Percentiles rank a stretch among this genome's conserved stretches.
phyloP scores from a whole-genome alignment of 2,329 filamentous ascomycete genomes.

The Macrophomina tecta region DNA sequence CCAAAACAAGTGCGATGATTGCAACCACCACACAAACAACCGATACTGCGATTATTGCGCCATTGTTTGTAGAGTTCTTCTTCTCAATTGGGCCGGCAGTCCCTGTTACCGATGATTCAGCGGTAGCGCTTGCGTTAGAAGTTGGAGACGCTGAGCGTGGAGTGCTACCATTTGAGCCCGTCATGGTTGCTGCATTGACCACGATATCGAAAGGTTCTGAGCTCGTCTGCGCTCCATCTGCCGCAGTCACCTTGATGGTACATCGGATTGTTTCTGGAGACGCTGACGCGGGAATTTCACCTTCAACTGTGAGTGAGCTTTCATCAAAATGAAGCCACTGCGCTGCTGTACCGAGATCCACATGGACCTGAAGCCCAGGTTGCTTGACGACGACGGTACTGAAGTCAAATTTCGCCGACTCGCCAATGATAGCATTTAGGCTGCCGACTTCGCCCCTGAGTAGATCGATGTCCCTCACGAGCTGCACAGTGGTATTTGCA shows the following conservation, averaged over 20 bases:
- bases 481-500: slow-evolving; percentile 62
- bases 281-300: slow-evolving; percentile 53
- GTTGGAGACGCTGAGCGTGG: slow-evolving; percentile 33
- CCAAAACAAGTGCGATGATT: slow-evolving; percentile 32
- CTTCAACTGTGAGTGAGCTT: slow-evolving; percentile 52
- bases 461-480: slow-evolving; percentile 50
- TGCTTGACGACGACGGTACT: slow-evolving; percentile 40
- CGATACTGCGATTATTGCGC: slow-evolving; percentile 25
- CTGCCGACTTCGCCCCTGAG: slow-evolving; percentile 52
- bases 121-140: slow-evolving; percentile 34
- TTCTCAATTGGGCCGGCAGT: slow-evolving; percentile 24
- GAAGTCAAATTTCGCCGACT: slow-evolving; percentile 46
- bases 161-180: slow-evolving; percentile 21
- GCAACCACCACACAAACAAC: slow-evolving; percentile 41
- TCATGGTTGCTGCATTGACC: slow-evolving; percentile 5
- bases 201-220: slow-evolving; percentile 53
- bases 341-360: slow-evolving; percentile 52
- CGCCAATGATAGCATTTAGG: slow-evolving; percentile 57
- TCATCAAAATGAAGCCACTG: slow-evolving; percentile 59
- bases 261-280: slow-evolving; percentile 48
- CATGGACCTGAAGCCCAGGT: slow-evolving; percentile 38
- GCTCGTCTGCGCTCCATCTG: slow-evolving; percentile 37
- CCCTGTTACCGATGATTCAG: slow-evolving; percentile 30
- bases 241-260: slow-evolving; percentile 50
- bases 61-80: neutral